Evolutionary conservation across 257 asterid species (phyloP).

Genomic region (Ilex asprella): DNA sequence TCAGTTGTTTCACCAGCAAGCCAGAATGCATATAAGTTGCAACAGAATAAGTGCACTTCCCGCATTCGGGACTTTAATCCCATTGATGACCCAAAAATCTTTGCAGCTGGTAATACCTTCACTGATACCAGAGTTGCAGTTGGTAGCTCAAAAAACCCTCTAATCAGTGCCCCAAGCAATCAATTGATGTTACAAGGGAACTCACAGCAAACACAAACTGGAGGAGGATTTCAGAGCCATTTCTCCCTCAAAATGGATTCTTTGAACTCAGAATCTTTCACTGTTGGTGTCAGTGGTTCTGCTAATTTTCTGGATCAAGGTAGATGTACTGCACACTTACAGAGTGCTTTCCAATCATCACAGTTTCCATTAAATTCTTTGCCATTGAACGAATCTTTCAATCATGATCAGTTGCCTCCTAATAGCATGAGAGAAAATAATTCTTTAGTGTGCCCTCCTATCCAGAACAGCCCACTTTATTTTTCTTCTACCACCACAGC

Average conservation of each 20-base stretch:
- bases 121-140: conserved; percentile 25
- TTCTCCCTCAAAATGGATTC: conserved; percentile 33
- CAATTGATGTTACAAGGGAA: conserved; percentile 36
- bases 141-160: conserved; percentile 31
- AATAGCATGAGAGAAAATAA: conserved; percentile 29
- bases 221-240: conserved; percentile 42
- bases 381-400: conserved; percentile 35
- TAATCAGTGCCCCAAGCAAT: conserved; percentile 28
- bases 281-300: conserved; percentile 28
- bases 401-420: conserved; percentile 36
- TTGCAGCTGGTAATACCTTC: conserved; percentile 33
- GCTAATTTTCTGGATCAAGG: conserved; percentile 47
- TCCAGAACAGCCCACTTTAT: conserved; percentile 31
- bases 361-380: conserved; percentile 36
- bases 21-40: conserved; percentile 43
- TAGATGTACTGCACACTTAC: conserved; percentile 41
- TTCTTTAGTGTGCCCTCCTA: conserved; percentile 29
- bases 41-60: conserved; percentile 28
- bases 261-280: conserved; percentile 41
- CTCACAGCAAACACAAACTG: conserved; percentile 33
- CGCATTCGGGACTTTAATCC: conserved; percentile 25
- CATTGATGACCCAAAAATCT: conserved; percentile 36
- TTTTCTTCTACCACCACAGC: conserved; percentile 32
- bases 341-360: conserved; percentile 33
- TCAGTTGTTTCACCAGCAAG: conserved; percentile 30